phyloP scores from a whole-genome alignment of 192 early-diverging fungal species.

The Mortierella antarctica region DNA sequence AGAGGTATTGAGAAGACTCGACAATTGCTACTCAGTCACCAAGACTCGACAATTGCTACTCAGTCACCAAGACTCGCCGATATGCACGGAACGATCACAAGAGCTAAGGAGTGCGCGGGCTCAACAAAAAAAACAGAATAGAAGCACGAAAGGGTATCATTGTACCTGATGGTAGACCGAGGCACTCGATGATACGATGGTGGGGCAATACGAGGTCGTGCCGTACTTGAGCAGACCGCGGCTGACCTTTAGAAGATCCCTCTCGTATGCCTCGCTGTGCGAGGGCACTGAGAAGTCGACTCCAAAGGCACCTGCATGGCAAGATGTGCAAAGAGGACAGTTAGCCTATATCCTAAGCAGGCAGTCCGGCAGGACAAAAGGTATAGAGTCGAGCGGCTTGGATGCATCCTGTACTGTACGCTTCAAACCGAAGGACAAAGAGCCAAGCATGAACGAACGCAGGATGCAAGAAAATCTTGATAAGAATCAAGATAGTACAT shows the following conservation, averaged over 20 bases:
- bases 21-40: neutral
- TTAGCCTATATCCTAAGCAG: neutral
- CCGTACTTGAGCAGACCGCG: conserved; percentile 82
- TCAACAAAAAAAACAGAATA: neutral
- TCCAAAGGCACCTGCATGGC: conserved; percentile 70
- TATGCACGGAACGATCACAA: conserved; percentile 33
- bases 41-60: neutral
- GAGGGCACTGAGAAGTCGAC: conserved; percentile 74
- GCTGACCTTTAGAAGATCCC: conserved; percentile 72
- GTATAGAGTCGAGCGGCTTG: neutral
- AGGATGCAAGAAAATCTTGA: conserved; percentile 47
- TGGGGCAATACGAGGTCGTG: conserved; percentile 85
- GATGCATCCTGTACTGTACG: neutral
- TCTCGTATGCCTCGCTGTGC: conserved; percentile 69
- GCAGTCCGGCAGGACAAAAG: neutral
- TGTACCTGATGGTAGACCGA: conserved; percentile 76
- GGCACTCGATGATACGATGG: conserved; percentile 77
- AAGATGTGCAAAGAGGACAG: neutral
- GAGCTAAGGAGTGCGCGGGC: neutral
- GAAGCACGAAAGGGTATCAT: neutral
- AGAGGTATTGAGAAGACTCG: no score
- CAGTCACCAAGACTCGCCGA: neutral
- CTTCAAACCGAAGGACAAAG: conserved; percentile 1
- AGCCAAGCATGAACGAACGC: conserved; percentile 17
- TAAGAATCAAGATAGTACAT: conserved; percentile 23